Evolutionary conservation across 1,284 basidiomycete species (phyloP).

Genomic region (Malassezia obtusa): DNA sequence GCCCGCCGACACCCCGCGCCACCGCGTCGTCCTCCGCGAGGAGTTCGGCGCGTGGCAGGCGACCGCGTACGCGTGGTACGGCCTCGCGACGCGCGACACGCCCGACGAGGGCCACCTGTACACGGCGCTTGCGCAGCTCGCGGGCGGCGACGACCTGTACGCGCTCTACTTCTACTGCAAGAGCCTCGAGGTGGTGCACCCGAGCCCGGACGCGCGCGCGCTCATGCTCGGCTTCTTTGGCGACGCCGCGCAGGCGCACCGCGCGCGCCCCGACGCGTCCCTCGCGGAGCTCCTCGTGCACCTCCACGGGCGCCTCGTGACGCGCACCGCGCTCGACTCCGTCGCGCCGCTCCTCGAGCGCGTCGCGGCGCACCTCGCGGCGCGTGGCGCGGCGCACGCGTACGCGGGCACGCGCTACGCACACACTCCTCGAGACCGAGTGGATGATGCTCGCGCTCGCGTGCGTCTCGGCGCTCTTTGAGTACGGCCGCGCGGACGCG

Average conservation of each 20-base stretch:
- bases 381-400: too few species aligned
- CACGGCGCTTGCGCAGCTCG: slow-evolving; percentile 83
- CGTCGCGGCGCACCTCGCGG: not conserved
- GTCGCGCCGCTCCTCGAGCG: slow-evolving; percentile 70
- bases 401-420: slow-evolving; percentile 52
- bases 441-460: slow-evolving; percentile 91
- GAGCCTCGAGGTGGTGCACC: slow-evolving; percentile 60
- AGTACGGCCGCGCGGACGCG: slow-evolving; percentile 68
- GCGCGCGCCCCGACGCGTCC: slow-evolving; percentile 57
- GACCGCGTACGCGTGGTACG: slow-evolving; percentile 88
- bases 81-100: slow-evolving; percentile 69
- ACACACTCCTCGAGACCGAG: slow-evolving; percentile 59
- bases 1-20: not conserved
- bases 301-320: slow-evolving; percentile 90
- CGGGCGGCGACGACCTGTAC: slow-evolving; percentile 68
- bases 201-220: slow-evolving; percentile 75
- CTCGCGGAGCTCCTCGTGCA: slow-evolving; percentile 58
- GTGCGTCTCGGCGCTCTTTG: slow-evolving; percentile 63
- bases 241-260: slow-evolving; percentile 55
- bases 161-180: slow-evolving; percentile 90
- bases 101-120: slow-evolving; percentile 86
- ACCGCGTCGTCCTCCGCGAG: not conserved
- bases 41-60: slow-evolving; percentile 68
- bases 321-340: slow-evolving; percentile 82
- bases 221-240: slow-evolving; percentile 78